Evolutionary conservation across 2,329 filamentous ascomycete species (phyloP), one percentile per base, ranked within the genome.

Genomic region (Penicillium rolfsii): DNA sequence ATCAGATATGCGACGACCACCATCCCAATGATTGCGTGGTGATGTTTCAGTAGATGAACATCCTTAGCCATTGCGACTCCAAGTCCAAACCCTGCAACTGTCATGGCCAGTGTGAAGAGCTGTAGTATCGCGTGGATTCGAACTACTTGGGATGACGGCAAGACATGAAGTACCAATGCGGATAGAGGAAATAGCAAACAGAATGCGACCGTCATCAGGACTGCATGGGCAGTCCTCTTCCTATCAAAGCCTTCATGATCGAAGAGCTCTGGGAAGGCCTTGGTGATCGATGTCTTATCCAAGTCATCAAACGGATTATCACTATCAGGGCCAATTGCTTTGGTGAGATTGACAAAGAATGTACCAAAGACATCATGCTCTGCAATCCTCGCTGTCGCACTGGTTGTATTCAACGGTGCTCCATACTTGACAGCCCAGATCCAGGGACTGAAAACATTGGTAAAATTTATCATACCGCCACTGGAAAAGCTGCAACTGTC

Each of bases 1-100:
- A 90, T 78, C 1, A 90, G 70, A 5, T 76, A 64, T 0, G 73
- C 72, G 40, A 86, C 73, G 3, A 84, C 76, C 12, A 85, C 69
- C 6, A 84, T 78, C n/a, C 84, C 84, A 54, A 87, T 83, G 64
- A 85, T 78, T 1, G 81, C 76, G 63, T 87, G 84, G 48, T 81
- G 73, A 46, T 74, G 69, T 50, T 74, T 60, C 9, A 82, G 59
- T 59, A 79, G 57, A 12, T 67, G 64, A 24, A 79, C 64, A 14
- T 78, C 70, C 0, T 68, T 73, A 2, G 80, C 83, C 14, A 86
- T 70, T 30, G 79, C 80, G 45, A 86, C 72, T 4, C 85, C 85
- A 0, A 86, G 67, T 2, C 80, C 83, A 49, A 84, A 77, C 0
- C 80, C 84, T 0, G 76, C 78, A 55, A 83, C 77, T 57, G 77